Evolutionary conservation across 176 grass and related monocot genomes (phyloP).

Genomic region (Areca catechu): DNA sequence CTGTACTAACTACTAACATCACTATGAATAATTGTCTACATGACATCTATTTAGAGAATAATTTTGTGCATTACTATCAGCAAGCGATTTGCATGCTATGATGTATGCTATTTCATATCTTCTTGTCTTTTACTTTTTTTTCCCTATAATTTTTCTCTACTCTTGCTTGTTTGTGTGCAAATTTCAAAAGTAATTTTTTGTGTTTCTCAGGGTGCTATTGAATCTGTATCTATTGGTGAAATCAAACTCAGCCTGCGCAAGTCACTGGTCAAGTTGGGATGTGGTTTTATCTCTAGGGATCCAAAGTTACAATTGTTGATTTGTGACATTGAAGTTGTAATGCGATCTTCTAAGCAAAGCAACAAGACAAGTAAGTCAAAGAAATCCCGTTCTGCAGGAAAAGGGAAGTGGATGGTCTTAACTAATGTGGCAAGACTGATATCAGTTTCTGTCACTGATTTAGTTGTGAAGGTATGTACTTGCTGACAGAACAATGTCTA

Average conservation of each 20-base stretch:
- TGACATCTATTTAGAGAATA: too few species aligned
- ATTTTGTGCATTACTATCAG: too few species aligned
- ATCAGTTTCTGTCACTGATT: slow-evolving; percentile 77
- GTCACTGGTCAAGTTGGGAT: slow-evolving; percentile 87
- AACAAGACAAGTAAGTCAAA: slow-evolving; percentile 48
- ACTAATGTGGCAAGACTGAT: slow-evolving; percentile 75
- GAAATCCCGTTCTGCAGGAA: slow-evolving; percentile 78
- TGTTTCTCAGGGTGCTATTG: slow-evolving; percentile 61
- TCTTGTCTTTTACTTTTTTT: not conserved
- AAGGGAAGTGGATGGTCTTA: slow-evolving; percentile 95
- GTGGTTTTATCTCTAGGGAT: slow-evolving; percentile 92
- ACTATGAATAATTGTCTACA: too few species aligned
- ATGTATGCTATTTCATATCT: too few species aligned
- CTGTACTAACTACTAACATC: too few species aligned
- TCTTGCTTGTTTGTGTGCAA: slow-evolving; percentile 1
- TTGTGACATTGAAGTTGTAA: slow-evolving; percentile 87
- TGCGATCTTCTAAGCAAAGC: slow-evolving; percentile 44
- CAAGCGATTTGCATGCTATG: too few species aligned
- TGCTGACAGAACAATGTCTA: not conserved
- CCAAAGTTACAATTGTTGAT: slow-evolving; percentile 89
- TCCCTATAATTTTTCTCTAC: slow-evolving; percentile 1
- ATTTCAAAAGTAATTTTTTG: slow-evolving; percentile 3
- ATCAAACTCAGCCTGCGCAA: slow-evolving; percentile 98
- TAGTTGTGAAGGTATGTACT: slow-evolving; percentile 78
- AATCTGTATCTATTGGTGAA: slow-evolving; percentile 87